A percentile compares a stretch with the other conserved stretches of the same genome.
Conservation (phyloP, 2,329 filamentous ascomycete genomes). For the Hypoxylon sp. region DNA sequence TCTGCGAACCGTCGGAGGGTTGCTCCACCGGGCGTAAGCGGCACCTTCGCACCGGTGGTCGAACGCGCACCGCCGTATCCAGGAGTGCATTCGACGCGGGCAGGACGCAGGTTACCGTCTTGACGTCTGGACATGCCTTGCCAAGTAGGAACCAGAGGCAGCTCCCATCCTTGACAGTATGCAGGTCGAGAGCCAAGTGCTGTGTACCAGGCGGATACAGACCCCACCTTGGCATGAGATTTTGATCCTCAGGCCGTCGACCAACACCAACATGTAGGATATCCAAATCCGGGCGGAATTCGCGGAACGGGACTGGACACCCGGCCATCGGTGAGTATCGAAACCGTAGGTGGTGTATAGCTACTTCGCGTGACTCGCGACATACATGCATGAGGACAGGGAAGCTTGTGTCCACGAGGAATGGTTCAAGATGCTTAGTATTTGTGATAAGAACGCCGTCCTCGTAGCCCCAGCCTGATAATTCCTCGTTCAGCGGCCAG, state of each 20-base stretch:
- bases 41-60: constrained; percentile 37
- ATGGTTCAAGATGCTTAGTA: constrained; percentile 25
- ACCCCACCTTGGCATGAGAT: constrained; percentile 17
- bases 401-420: constrained; percentile 45
- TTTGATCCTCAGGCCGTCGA: constrained; percentile 21
- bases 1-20: constrained; percentile 31
- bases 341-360: constrained; percentile 27
- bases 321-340: constrained; percentile 42
- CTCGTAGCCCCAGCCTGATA: neutral
- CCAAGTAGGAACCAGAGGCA: constrained; percentile 27
- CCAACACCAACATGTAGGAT: constrained; percentile 36
- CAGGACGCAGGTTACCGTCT: constrained; percentile 35
- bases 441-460: neutral
- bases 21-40: constrained; percentile 23
- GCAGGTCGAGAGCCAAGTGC: constrained; percentile 38
- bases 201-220: constrained; percentile 19
- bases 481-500: constrained; percentile 39
- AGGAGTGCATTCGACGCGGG: constrained; percentile 27
- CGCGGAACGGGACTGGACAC: constrained; percentile 41
- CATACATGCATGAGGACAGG: constrained; percentile 45
- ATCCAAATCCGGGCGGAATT: constrained; percentile 44
- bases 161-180: constrained; percentile 32
- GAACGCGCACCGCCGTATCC: constrained; percentile 29
- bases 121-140: constrained; percentile 14
- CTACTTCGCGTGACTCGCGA: constrained; percentile 40